A percentile compares a stretch with the other conserved stretches of the same genome.
phyloP scores from a whole-genome alignment of 495 filamentous ascomycete genomes.

The Podospora pseudoanserina region DNA sequence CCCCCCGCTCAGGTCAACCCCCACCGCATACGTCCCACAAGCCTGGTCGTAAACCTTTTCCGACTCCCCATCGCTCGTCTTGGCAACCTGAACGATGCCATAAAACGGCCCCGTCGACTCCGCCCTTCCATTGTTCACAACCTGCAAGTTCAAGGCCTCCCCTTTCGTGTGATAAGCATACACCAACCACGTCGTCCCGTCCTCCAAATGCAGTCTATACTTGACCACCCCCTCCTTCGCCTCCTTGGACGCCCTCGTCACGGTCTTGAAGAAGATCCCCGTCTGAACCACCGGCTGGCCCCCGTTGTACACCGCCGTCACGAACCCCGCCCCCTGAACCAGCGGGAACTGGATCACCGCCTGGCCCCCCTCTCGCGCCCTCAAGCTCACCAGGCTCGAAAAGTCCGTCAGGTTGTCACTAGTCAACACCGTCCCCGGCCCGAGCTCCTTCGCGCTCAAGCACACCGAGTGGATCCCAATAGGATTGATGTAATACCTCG shows the following conservation, averaged over 20 bases:
- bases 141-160: constrained; percentile 41
- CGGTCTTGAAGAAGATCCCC: constrained; percentile 65
- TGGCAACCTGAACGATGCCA: constrained; percentile 78
- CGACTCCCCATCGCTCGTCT: constrained; percentile 53
- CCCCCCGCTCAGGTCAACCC: constrained; percentile 59
- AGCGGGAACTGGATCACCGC: constrained; percentile 70
- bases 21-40: constrained; percentile 68
- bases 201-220: constrained; percentile 67
- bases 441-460: constrained; percentile 73
- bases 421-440: constrained; percentile 53
- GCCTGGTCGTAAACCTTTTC: constrained; percentile 71
- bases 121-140: constrained; percentile 45
- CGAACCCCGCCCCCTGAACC: constrained; percentile 85
- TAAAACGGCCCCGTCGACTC: constrained; percentile 46
- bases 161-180: constrained; percentile 62
- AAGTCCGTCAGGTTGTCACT: constrained; percentile 63
- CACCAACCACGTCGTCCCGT: constrained; percentile 72
- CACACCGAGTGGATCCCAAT: constrained; percentile 76
- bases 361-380: constrained; percentile 46
- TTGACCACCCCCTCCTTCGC: constrained; percentile 67
- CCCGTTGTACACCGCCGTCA: constrained; percentile 73
- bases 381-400: constrained; percentile 68
- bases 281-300: constrained; percentile 69
- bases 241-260: constrained; percentile 56
- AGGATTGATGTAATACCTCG: constrained; percentile 74